Percentiles rank a stretch among this genome's conserved stretches.
phyloP scores from a whole-genome alignment of 2,329 filamentous ascomycete genomes.

The Geoglossum cookeanum region DNA sequence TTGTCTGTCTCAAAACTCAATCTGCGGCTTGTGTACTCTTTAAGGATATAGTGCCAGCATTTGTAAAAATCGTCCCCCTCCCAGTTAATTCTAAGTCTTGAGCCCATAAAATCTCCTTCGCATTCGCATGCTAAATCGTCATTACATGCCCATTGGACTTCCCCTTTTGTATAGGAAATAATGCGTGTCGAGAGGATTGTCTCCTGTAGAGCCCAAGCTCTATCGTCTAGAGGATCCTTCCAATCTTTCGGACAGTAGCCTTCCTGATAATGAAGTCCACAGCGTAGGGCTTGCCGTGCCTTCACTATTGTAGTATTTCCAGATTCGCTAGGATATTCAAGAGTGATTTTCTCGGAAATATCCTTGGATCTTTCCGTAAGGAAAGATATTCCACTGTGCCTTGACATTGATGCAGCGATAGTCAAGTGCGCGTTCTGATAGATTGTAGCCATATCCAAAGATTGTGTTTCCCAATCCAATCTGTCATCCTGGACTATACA shows the following conservation, averaged over 20 bases:
- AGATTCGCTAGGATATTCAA: too few species aligned
- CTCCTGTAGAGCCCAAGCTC: background rate
- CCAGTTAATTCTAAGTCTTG: background rate
- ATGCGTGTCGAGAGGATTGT: background rate
- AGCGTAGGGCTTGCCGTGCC: background rate
- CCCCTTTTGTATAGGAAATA: background rate
- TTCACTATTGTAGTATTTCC: too few species aligned
- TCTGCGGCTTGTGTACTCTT: background rate
- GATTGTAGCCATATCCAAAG: background rate
- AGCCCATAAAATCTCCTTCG: background rate
- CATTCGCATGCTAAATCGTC: background rate
- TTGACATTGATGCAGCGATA: background rate
- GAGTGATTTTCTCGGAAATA: background rate
- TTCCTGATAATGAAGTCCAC: background rate
- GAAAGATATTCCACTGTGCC: background rate
- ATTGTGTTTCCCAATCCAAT: background rate
- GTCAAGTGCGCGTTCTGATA: background rate
- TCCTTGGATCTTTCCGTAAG: background rate
- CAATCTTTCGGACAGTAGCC: background rate
- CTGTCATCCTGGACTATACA: background rate
- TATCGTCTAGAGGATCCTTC: background rate
- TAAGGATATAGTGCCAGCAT: background rate
- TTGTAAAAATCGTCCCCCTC: too few species aligned
- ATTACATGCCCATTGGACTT: background rate
- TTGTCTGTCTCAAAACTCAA: background rate